Base-by-base conservation (phyloP, 257 asterid species). In the Echium plantagineum region DNA sequence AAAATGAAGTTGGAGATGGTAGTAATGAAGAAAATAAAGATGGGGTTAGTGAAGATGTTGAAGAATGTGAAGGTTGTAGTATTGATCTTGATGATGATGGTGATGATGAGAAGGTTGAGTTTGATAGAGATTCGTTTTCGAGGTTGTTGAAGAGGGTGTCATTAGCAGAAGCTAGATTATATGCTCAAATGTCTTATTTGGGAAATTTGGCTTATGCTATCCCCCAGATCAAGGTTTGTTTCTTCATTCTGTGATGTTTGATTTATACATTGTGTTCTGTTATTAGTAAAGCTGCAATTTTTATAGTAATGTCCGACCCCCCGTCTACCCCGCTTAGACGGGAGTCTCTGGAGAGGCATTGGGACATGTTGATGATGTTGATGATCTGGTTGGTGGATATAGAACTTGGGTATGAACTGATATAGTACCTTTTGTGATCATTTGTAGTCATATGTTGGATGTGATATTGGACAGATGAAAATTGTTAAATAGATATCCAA, bases 161-260 rank as follows among this genome's bases (percentile, higher is more conserved):
- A 7, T 74, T 93, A 69, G 71, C 74, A 9, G 96, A 89, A 75
- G 91, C 95, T 59, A 77, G 95, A 64, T 83, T 83, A 63, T 86
- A 84, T 77, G 86, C 96, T 55, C 74, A 69, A 60, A 68, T 93
- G 91, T 83, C 95, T 60, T 80, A 79, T 75, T 75, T 93, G 78
- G 97, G 99, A 56, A 77, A 70, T 62, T 75, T 89, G 81, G 96
- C 99, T 72, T 93, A 93, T 76, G 71, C 85, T 15, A 81, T 93
- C 0, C 74, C 99, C 20, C 82, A 75, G 59, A 93, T 93, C 68
- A 89, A 89, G 99, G 99, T 93, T 59, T 18, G 52, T 55, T 58
- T 56, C 42, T 67, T 20, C 20, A 42, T 42, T 38, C 9, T 38
- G 48, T 7, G 8, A n/a, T n/a, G 48, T 38, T 38, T 38, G 12